Conservation (phyloP, 768 basidiomycete species). For the Leccinum obscurum region DNA sequence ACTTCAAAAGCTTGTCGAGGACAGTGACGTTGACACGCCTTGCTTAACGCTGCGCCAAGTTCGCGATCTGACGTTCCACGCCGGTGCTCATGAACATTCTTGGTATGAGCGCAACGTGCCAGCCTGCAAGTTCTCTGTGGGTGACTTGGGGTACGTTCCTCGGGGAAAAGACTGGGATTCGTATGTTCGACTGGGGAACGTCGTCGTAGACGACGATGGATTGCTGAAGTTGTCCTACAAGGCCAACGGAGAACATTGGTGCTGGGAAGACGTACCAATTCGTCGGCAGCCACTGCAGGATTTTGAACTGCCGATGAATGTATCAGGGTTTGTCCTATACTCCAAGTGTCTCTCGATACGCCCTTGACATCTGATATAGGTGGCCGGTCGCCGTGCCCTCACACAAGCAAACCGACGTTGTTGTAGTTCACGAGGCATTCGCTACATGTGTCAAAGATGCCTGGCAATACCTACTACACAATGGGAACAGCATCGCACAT, state of each 20-base stretch:
- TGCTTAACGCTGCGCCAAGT: slow-evolving; percentile 38
- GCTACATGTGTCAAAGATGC: slow-evolving; percentile 34
- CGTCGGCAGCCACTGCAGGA: slow-evolving; percentile 34
- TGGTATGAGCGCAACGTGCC: slow-evolving; percentile 44
- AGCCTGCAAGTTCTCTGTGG: slow-evolving; percentile 40
- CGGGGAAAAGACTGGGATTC: slow-evolving; percentile 35
- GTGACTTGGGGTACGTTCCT: slow-evolving; percentile 48
- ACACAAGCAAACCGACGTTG: slow-evolving; percentile 39
- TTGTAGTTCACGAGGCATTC: slow-evolving; percentile 36
- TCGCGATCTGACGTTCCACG: slow-evolving; percentile 38
- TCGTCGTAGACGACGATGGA: slow-evolving; percentile 33
- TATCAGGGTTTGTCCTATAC: slow-evolving; percentile 32
- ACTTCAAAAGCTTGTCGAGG: slow-evolving; percentile 37
- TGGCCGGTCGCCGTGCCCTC: slow-evolving; percentile 47
- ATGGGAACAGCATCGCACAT: slow-evolving; percentile 34
- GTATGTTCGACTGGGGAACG: slow-evolving; percentile 42
- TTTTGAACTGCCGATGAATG: slow-evolving; percentile 33
- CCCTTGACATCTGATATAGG: slow-evolving; percentile 25
- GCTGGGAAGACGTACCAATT: slow-evolving; percentile 37
- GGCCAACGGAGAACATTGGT: slow-evolving; percentile 36
- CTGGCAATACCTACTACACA: slow-evolving; percentile 39
- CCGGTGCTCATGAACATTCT: slow-evolving; percentile 36
- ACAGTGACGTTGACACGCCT: slow-evolving; percentile 29
- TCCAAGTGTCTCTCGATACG: not conserved
- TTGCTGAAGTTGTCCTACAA: slow-evolving; percentile 23